Conservation (phyloP, 176 grass and related monocot genomes). For the Triticum turgidum region DNA sequence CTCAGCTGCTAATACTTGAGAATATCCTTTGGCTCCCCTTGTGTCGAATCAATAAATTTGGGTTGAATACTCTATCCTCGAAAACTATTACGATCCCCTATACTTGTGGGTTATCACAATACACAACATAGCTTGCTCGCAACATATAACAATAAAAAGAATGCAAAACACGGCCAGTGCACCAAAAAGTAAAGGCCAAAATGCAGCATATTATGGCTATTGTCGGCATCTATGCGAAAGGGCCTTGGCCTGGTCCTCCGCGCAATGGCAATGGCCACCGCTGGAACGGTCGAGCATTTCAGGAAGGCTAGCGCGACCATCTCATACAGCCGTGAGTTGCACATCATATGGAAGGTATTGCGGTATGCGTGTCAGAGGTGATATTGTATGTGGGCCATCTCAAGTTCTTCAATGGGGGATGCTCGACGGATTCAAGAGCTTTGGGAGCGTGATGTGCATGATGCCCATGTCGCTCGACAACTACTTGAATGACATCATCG, state of each 20-base stretch:
- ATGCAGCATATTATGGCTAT: too few species aligned
- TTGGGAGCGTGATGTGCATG: constrained; percentile 92
- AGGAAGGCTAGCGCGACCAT: constrained; percentile 31
- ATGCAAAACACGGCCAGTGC: too few species aligned
- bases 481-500: constrained; percentile 62
- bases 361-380: constrained; percentile 80
- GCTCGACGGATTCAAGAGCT: constrained; percentile 86
- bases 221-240: not conserved
- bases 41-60: too few species aligned
- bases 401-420: constrained; percentile 80
- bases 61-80: too few species aligned
- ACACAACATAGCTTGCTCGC: too few species aligned
- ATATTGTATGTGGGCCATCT: constrained; percentile 93
- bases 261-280: constrained; percentile 62
- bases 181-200: too few species aligned
- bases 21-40: too few species aligned
- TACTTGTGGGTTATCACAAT: too few species aligned
- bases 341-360: constrained; percentile 83
- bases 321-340: constrained; percentile 35
- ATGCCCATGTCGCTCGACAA: constrained; percentile 91
- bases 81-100: too few species aligned
- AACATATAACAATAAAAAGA: too few species aligned
- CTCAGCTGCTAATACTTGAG: too few species aligned
- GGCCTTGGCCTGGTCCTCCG: constrained; percentile 71
- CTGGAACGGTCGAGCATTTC: constrained; percentile 66